Base-by-base conservation (phyloP, 805 yeast genomes). In the Cyberlindnera lachancei region DNA sequence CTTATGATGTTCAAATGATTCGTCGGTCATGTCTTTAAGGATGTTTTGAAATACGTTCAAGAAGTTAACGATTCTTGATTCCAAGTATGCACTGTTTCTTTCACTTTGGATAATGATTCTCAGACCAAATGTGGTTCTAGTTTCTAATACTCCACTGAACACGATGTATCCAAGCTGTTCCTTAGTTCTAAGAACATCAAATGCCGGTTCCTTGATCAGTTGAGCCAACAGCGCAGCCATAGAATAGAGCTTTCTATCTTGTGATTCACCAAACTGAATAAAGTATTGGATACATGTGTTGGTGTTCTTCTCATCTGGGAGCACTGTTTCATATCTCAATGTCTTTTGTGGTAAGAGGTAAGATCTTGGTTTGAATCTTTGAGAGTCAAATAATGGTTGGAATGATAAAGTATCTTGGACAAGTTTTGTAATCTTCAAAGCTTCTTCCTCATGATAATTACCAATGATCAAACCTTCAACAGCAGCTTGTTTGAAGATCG, bases 151-250 rank as follows among this genome's bases (percentile, higher is more conserved):
- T 0, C 94, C 83, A 27, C 92, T 76, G 52, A 85, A 86, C 0
- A 90, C 98, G 41, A 90, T 87, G 50, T 90, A 90, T 3, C 98
- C 98, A 20, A 90, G 67, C 56, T 92, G 97, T 59, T 90, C 97
- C 47, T 85, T 80, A 6, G 98, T 90, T 57, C 98, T 73, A 36
- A 90, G 67, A 41, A 82, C 82, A 50, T 85, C 79, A 58, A 90
- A 92, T 36, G 90, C 82, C 5, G 96, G 96, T 53, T 90, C 96
- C 44, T 72, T 75, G 30, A 81, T 63, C 41, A 87, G 69, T 40
- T 83, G 90, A 0, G 81, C 72, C 29, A 85, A 57, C 32, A 90
- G 58, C 30, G 79, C 85, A 10, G 81, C 66, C 34, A 70, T 50
- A 1, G 77, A 70, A 27, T 75, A 59, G 16, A n/a, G 27, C 27